phyloP scores from a whole-genome alignment of 371 early-diverging fungal genomes.

The Dichotomocladium elegans region DNA sequence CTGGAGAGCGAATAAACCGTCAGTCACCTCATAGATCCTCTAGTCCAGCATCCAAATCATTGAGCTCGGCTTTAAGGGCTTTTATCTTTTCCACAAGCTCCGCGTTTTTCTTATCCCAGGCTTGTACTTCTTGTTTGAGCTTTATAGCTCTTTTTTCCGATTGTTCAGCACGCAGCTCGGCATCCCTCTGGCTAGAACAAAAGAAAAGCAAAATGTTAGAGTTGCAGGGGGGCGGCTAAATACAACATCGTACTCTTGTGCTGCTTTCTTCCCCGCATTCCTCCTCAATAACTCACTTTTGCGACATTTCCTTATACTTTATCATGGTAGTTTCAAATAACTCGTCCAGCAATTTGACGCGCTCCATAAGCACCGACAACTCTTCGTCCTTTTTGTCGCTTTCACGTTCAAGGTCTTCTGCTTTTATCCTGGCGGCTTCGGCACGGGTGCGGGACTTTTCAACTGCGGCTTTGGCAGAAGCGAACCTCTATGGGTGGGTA shows the following conservation, averaged over 20 bases:
- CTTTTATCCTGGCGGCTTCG: constrained; percentile 53
- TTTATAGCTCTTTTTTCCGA: constrained; percentile 33
- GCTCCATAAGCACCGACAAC: constrained; percentile 55
- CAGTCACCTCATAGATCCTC: neutral
- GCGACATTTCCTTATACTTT: constrained; percentile 57
- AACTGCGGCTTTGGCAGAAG: constrained; percentile 59
- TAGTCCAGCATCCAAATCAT: constrained; percentile 11
- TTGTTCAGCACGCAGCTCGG: constrained; percentile 67
- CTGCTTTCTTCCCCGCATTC: too few species aligned
- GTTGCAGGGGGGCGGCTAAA: constrained; percentile 66
- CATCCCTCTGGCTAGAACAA: constrained; percentile 58
- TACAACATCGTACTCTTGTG: too few species aligned
- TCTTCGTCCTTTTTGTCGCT: constrained; percentile 67
- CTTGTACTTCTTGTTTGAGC: constrained; percentile 53
- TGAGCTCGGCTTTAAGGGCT: constrained; percentile 8
- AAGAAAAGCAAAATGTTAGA: neutral
- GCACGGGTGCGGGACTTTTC: constrained; percentile 63
- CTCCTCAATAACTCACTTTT: too few species aligned
- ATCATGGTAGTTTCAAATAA: constrained; percentile 60
- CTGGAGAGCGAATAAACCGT: neutral
- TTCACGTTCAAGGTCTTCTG: constrained; percentile 51
- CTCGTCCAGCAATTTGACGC: constrained; percentile 58
- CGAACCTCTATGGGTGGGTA: constrained; percentile 78
- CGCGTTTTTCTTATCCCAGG: constrained; percentile 60
- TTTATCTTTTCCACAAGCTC: constrained; percentile 53